Evolutionary conservation across 805 yeast species (phyloP), one percentile per base, ranked within the genome.

Genomic region (Wickerhamomyces hampshirensis): DNA sequence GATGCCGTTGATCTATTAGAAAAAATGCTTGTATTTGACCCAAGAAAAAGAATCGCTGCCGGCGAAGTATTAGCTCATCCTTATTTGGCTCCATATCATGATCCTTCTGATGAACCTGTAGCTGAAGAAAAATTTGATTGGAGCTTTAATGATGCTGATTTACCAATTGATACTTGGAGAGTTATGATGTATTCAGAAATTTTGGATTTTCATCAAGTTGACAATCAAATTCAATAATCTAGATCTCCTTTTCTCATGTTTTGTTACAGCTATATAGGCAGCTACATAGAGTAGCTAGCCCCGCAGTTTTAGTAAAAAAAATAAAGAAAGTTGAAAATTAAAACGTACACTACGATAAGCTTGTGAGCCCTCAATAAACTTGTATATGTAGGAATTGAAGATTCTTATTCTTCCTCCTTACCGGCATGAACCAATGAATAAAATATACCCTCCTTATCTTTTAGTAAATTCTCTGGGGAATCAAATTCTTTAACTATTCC

Each of bases 121-220:
- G 96, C 98, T 21, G 86, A 80, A 33, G 85, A 83, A 48, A 84
- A 83, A 58, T 93, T 93, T 54, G 98, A 93, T 63, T 93, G 99
- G 99, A 81, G 93, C 53, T 91, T 91, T 62, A 91, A 93, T 60
- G 98, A 94, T 51, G 98, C 96, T 0, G 98, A 91, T 62, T 71
- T 91, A 51, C 97, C 98, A 4, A 93, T 93, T 13, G 98, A 93
- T 55, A 87, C 96, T 11, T 91, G 98, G 98, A 80, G 95, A 66
- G 95, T 88, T 14, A 91, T 93, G 98, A 91, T 93, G 96, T 93
- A 93, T 65, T 83, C 95, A 35, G 98, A 91, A 64, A 93, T 91
- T 44, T 69, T 93, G 48, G 97, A 91, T 59, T 91, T 88, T 74
- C 98, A 91, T 62, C 95, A 88, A 60, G 85, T 84, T 23, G 59